Conservation (phyloP, 805 yeast species). For the Pichia californica region DNA sequence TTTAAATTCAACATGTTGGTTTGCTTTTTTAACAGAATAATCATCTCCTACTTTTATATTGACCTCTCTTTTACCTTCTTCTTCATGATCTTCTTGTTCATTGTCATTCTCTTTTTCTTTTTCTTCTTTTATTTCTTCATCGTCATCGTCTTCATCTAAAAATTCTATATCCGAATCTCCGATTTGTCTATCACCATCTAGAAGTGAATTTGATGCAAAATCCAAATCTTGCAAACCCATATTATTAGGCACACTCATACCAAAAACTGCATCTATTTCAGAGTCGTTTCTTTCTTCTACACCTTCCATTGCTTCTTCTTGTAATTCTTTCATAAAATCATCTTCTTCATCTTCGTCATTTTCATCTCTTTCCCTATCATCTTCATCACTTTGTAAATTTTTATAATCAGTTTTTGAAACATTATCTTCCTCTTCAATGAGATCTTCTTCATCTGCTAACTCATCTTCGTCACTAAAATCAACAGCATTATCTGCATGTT, state of each 20-base stretch:
- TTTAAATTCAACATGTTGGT: no score
- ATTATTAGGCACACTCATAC: constrained; percentile 27
- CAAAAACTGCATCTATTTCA: constrained; percentile 26
- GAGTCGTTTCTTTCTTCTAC: constrained; percentile 23
- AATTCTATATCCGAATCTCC: constrained; percentile 21
- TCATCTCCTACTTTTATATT: not conserved
- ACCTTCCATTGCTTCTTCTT: constrained; percentile 32
- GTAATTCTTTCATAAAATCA: constrained; percentile 33
- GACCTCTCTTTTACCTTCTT: not conserved
- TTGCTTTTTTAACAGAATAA: no score
- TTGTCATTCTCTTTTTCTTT: not conserved
- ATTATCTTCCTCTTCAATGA: not conserved
- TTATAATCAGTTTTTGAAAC: not conserved
- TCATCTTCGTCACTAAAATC: constrained; percentile 95
- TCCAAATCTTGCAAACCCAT: constrained; percentile 28
- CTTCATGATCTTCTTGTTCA: not conserved
- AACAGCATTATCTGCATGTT: constrained; percentile 86
- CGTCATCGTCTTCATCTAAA: constrained; percentile 28
- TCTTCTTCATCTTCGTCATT: constrained; percentile 30
- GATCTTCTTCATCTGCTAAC: constrained; percentile 77
- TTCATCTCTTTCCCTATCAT: constrained; percentile 34
- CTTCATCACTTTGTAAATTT: constrained; percentile 28
- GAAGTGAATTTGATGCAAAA: constrained; percentile 23
- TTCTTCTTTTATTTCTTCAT: constrained; percentile 22
- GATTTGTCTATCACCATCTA: constrained; percentile 14